A percentile compares a stretch with the other conserved stretches of the same genome.
phyloP scores from a whole-genome alignment of 2,329 filamentous ascomycete genomes.

The Fusarium solani-melongenae region DNA sequence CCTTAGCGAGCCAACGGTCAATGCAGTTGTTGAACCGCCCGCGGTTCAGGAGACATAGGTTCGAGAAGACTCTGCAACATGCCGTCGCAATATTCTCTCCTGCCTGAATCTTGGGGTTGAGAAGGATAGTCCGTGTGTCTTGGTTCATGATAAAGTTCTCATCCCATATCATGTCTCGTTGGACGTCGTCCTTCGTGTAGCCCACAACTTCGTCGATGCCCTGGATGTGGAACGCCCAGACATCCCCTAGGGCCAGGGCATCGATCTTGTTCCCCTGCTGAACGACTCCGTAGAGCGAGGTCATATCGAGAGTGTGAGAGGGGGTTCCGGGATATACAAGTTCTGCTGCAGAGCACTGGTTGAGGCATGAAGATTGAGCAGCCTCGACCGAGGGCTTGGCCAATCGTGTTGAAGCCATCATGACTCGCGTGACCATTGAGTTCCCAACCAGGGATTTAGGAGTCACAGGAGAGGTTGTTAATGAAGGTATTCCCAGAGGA shows the following conservation, averaged over 20 bases:
- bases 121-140: conserved; percentile 27
- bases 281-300: conserved; percentile 31
- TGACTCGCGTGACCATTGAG: not conserved
- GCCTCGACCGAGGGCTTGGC: conserved; percentile 19
- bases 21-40: conserved; percentile 42
- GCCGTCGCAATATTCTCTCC: conserved; percentile 17
- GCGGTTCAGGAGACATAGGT: conserved; percentile 43
- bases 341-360: conserved; percentile 8
- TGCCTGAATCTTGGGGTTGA: conserved; percentile 36
- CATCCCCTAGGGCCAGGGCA: not conserved
- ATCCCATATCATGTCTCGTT: conserved; percentile 28
- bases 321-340: conserved; percentile 2
- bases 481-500: not conserved
- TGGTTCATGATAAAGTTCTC: conserved; percentile 17
- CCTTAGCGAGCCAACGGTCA: conserved; percentile 40
- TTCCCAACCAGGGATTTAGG: not conserved
- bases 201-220: conserved; percentile 36
- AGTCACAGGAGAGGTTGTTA: not conserved
- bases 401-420: conserved; percentile 29
- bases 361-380: conserved; percentile 13
- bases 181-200: conserved; percentile 24
- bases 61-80: conserved; percentile 30
- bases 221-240: conserved; percentile 32
- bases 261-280: conserved; percentile 36
- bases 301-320: conserved; percentile 7